Evolutionary conservation across 2,329 filamentous ascomycete species (phyloP), one percentile per base, ranked within the genome.

Genomic region (Plenodomus biglobosus): DNA sequence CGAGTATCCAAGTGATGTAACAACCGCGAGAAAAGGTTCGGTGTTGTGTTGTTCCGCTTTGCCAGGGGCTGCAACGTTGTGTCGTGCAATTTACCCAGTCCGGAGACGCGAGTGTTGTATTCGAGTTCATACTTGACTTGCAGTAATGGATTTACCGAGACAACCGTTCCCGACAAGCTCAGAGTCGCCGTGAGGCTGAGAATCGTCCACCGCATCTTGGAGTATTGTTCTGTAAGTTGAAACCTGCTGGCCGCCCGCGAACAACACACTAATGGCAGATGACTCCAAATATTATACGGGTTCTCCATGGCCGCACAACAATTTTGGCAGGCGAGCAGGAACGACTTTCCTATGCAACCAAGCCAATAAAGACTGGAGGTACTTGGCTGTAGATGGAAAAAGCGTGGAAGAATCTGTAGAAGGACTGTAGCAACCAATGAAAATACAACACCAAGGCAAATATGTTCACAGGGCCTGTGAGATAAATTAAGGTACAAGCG

Each of bases 201-300:
- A 39, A 35, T 24, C 15, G 37, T 49, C 58, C 54, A 64, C 49
- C 40, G 55, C 64, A 68, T 68, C 11, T 16, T 58, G 41, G 13
- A 11, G 6, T 11, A 11, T 8, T 32, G 11, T 10, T 32, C 13
- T n/a, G n/a, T n/a, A n/a, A 15, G 11, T 32, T 15, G 6, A 6
- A 15, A 32, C 27, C 5, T 10, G 27, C 15, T 32, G 27, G 3
- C 27, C 13, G 27, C 27, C 27, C 13, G 7, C 6, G 6, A 3
- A 7, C 27, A 11, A 3, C 27, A 8, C 15, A 15, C 3, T 15
- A 3, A 32, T 32, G 27, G 27, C 11, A 15, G 13, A 15, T 10
- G 13, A 8, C 3, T 3, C 13, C 3, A 32, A 11, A 15, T 32
- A 32, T 10, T 32, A 32, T 32, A 32, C 27, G 3, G 11, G 13